Evolutionary conservation across 2,329 filamentous ascomycete genomes (phyloP).

Genomic region (Talaromyces islandicus): DNA sequence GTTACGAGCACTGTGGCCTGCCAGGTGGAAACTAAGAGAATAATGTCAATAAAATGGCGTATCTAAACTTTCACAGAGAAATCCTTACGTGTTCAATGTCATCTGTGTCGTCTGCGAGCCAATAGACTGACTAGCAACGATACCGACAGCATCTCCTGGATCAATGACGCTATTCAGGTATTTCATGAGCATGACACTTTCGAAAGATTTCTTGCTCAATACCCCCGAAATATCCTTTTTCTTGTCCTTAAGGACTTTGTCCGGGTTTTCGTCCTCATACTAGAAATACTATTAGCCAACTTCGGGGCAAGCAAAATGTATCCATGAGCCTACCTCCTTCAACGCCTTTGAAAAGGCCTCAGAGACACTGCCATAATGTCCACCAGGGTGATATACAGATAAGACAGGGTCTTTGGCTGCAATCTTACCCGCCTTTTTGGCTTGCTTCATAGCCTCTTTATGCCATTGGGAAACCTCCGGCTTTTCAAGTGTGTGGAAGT

Average conservation of each 20-base stretch:
- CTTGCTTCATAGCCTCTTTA: conserved; percentile 68
- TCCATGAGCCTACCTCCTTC: conserved; percentile 45
- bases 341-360: conserved; percentile 74
- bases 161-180: conserved; percentile 90
- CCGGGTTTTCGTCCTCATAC: conserved; percentile 73
- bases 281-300: conserved; percentile 23
- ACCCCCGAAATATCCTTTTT: conserved; percentile 41
- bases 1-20: conserved; percentile 96
- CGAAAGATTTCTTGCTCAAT: conserved; percentile 65
- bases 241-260: conserved; percentile 55
- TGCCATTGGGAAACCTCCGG: conserved; percentile 60
- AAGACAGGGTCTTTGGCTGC: conserved; percentile 70
- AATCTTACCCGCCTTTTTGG: conserved; percentile 64
- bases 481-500: conserved; percentile 53
- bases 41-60: neutral
- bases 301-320: neutral
- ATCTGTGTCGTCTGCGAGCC: conserved; percentile 98
- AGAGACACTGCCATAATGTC: conserved; percentile 77
- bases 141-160: conserved; percentile 91
- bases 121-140: conserved; percentile 92
- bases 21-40: conserved; percentile 71
- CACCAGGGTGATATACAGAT: conserved; percentile 66
- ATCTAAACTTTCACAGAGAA: neutral
- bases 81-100: conserved; percentile 83
- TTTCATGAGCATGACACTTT: conserved; percentile 81